Base-by-base conservation (phyloP, 805 yeast genomes). In the Candida dajiaensis region DNA sequence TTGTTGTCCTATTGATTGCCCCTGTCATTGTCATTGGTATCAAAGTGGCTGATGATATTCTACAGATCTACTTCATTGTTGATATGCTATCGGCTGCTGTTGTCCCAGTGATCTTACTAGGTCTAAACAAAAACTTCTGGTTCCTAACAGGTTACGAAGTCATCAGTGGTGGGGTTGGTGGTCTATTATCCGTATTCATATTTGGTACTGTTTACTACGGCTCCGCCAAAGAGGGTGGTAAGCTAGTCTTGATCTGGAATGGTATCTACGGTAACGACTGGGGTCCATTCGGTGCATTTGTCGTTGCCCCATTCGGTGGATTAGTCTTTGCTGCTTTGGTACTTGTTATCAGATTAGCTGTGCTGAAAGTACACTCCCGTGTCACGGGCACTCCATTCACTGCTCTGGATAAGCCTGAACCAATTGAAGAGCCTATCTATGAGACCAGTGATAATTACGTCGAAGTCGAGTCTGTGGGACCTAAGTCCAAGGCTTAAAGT, bases 211-310 rank as follows among this genome's bases (percentile, higher is more conserved):
- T 88, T 44, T 90, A 89, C 69, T 89, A 83, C 61, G 77, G 72
- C 31, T 67, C 69, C 58, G 92, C 95, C 10, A 64, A 67, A 44
- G 86, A 81, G 50, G 97, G 97, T 56, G 97, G 85, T 16, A 74
- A 74, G 50, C 72, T 90, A 43, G 67, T 90, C 44, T 69, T 90
- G 48, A 72, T 90, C 44, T 78, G 83, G 80, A 81, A 85, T 57
- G 97, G 97, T 39, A 68, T 90, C 23, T 90, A 90, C 59, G 70
- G 74, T 25, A 77, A 74, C 42, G 97, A 90, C 61, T 90, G 97
- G 97, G 87, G 95, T 57, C 82, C 95, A 0, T 90, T 90, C 68
- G 97, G 96, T 21, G 96, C 97, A 2, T 90, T 90, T 66, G 92
- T 86, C 7, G 85, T 83, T 51, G 94, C 97, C 1, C 97, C 97